Evolutionary conservation across 352 stramenopile species (phyloP).

Genomic region (Phytophthora capsici): DNA sequence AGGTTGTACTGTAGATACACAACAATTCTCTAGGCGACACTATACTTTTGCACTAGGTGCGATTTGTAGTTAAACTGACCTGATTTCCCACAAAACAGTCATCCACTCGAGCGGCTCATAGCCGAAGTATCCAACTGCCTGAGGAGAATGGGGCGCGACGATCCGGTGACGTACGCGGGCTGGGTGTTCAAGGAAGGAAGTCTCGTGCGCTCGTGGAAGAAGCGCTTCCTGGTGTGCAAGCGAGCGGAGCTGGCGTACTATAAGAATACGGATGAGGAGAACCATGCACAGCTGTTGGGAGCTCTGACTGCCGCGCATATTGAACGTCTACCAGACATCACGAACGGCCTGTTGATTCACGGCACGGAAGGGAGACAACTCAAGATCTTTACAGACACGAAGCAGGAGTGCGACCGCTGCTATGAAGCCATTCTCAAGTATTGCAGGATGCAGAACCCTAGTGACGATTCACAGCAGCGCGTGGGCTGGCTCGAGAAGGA

Average conservation of each 20-base stretch:
- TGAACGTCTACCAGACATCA: slow-evolving; percentile 70
- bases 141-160: slow-evolving; percentile 37
- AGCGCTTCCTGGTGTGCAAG: slow-evolving; percentile 85
- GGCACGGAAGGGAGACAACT: slow-evolving; percentile 71
- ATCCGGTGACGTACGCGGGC: slow-evolving; percentile 71
- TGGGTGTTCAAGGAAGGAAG: slow-evolving; percentile 85
- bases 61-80: slow-evolving; percentile 6
- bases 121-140: slow-evolving; percentile 22
- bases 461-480: slow-evolving; percentile 31
- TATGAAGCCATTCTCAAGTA: slow-evolving; percentile 68
- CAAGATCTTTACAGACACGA: slow-evolving; percentile 85
- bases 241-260: slow-evolving; percentile 80
- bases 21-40: slow-evolving; percentile 19
- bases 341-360: slow-evolving; percentile 73
- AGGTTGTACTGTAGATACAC: not conserved
- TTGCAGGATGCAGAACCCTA: slow-evolving; percentile 45
- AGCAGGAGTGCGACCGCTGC: slow-evolving; percentile 71
- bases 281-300: slow-evolving; percentile 72
- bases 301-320: slow-evolving; percentile 73
- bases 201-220: slow-evolving; percentile 85
- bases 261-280: slow-evolving; percentile 72
- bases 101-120: slow-evolving; percentile 13
- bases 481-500: slow-evolving; percentile 80
- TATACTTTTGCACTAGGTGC: slow-evolving; percentile 19
- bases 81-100: slow-evolving; percentile 33